Evolutionary conservation across 1,139 yeast species (phyloP).

Genomic region (Saccharomyces uvarum): DNA sequence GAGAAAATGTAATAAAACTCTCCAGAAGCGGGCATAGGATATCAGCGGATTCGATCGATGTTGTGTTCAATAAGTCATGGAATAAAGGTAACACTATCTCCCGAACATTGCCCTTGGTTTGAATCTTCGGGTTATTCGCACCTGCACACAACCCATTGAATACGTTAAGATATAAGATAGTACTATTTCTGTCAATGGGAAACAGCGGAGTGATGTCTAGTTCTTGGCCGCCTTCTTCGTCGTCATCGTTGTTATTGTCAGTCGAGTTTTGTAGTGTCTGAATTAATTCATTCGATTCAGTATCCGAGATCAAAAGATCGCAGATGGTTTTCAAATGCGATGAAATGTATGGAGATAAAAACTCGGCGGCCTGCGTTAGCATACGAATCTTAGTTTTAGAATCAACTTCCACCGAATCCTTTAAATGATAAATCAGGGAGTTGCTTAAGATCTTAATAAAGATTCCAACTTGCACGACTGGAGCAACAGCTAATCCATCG

Average conservation of each 20-base stretch:
- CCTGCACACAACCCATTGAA: constrained; percentile 30
- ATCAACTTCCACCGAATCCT: constrained; percentile 7
- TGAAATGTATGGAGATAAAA: constrained; percentile 26
- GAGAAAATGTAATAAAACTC: constrained; percentile 22
- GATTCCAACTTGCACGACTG: constrained; percentile 36
- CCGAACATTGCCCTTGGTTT: constrained; percentile 16
- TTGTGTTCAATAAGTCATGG: constrained; percentile 17
- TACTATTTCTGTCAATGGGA: constrained; percentile 21
- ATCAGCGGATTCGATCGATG: constrained; percentile 23
- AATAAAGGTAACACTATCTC: constrained; percentile 21
- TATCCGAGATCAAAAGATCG: constrained; percentile 20
- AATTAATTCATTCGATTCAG: constrained; percentile 13
- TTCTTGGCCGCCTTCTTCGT: constrained; percentile 9
- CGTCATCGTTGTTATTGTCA: constrained; percentile 5
- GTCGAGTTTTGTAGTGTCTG: constrained; percentile 2
- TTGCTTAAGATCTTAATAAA: constrained; percentile 35
- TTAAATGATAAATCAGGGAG: constrained; percentile 29
- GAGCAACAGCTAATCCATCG: constrained; percentile 31
- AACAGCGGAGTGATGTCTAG: constrained; percentile 13
- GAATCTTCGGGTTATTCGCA: constrained; percentile 19
- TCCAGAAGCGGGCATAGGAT: constrained; percentile 21
- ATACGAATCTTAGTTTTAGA: constrained; percentile 14
- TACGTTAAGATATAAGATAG: constrained; percentile 24
- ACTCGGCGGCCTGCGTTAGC: constrained; percentile 29
- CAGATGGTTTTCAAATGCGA: constrained; percentile 21